Percentiles rank a stretch among this genome's conserved stretches.
Evolutionary conservation across 192 early-diverging fungal genomes (phyloP).

Genomic region (Helicostylum pulchrum): DNA sequence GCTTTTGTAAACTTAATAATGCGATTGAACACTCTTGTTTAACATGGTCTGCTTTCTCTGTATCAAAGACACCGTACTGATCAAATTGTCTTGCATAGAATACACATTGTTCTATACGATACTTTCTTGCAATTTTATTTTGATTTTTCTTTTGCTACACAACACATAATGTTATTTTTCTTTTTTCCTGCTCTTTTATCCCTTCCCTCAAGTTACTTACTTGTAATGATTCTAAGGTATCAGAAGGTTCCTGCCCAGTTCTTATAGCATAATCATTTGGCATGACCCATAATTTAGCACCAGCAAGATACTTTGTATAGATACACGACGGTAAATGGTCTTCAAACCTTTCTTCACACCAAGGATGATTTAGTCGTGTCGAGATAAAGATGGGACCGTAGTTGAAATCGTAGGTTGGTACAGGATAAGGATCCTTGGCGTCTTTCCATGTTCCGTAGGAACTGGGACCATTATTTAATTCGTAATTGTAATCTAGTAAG

Average conservation of each 20-base stretch:
- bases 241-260: constrained; percentile 26
- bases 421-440: constrained; percentile 26
- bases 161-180: not conserved
- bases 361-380: constrained; percentile 31
- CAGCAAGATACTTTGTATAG: constrained; percentile 46
- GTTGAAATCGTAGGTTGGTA: constrained; percentile 39
- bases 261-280: constrained; percentile 43
- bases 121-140: constrained; percentile 11
- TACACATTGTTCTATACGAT: constrained; percentile 22
- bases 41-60: constrained; percentile 9
- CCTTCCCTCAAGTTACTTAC: constrained; percentile 26
- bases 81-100: constrained; percentile 24
- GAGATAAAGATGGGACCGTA: constrained; percentile 48
- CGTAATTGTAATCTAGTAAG: constrained; percentile 40
- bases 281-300: constrained; percentile 53
- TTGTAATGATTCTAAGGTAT: constrained; percentile 31
- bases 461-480: constrained; percentile 42
- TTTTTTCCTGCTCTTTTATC: not conserved
- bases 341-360: constrained; percentile 55
- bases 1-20: constrained; percentile 2
- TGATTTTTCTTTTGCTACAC: not conserved
- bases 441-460: constrained; percentile 39
- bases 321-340: constrained; percentile 52
- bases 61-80: constrained; percentile 4
- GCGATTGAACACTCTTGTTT: constrained; percentile 23